Evolutionary conservation across 345 rosid genomes (phyloP), one percentile per base, ranked within the genome.

Genomic region (Corchorus capsularis): DNA sequence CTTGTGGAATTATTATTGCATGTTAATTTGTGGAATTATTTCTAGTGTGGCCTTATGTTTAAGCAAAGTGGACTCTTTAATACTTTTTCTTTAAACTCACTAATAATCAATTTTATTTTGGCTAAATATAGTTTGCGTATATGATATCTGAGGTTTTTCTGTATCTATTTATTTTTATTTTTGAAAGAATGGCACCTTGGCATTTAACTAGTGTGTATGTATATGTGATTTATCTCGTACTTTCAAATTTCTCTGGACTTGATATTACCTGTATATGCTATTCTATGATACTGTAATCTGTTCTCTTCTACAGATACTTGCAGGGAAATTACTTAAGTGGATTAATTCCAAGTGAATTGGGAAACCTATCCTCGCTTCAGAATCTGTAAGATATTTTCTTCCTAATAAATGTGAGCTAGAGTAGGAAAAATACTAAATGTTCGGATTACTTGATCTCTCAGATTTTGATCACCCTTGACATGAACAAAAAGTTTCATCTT

Each of bases 311-410:
- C 90, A 96, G 98, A 81, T 87, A 75, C 87, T 79, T 96, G 92
- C 97, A 93, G 89, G 85, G 88, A n/a, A 93, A 96, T 85, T 95
- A 92, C 88, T 79, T 95, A 59, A 89, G 91, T 63, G 98, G 91
- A 55, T 57, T 69, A 11, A 86, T 95, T 77, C 99, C 99, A 41
- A 80, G 89, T 81, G 97, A 91, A 81, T 32, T 95, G 78, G 99
- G 96, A 82, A 86, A 89, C 78, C 79, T 95, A 68, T 78, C 94
- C 16, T 83, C 75, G 75, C 97, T 95, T 83, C 84, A 63, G 79
- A 76, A 83, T 41, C 77, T 95, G 99, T 95, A 83, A 89, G 97
- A 79, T 70, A 8, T 49, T 79, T 80, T 66, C 66, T 82, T 66
- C 22, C 67, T 41, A 55, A 41, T 41, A 39, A 55, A 49, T 41